A percentile compares a stretch with the other conserved stretches of the same genome.
Conservation (phyloP, 768 basidiomycete genomes). For the Termitomyces sp. region DNA sequence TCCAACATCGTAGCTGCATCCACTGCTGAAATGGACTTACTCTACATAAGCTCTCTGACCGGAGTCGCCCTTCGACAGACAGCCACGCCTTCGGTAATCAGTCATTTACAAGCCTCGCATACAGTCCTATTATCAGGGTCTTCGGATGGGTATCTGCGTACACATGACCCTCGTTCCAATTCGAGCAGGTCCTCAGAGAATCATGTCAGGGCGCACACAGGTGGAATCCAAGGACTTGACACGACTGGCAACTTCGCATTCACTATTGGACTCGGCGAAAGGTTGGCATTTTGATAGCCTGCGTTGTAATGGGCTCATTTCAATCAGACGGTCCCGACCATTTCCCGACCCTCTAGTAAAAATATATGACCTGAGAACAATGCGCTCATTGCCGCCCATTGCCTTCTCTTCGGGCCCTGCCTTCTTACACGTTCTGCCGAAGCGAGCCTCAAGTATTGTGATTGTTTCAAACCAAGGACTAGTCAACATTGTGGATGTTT, state of each 20-base stretch:
- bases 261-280: conserved; percentile 83
- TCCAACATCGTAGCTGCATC: conserved; percentile 59
- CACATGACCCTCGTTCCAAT: conserved; percentile 68
- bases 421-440: conserved; percentile 80
- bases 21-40: conserved; percentile 55
- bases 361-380: conserved; percentile 83
- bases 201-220: conserved; percentile 73
- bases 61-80: conserved; percentile 61
- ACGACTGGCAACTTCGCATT: conserved; percentile 76
- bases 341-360: conserved; percentile 91
- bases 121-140: conserved; percentile 65
- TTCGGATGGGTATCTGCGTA: conserved; percentile 69
- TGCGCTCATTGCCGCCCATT: conserved; percentile 80
- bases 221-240: conserved; percentile 81
- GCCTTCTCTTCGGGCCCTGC: conserved; percentile 85
- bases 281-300: conserved; percentile 40
- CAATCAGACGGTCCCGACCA: conserved; percentile 75
- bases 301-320: not conserved
- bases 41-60: conserved; percentile 71
- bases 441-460: conserved; percentile 67
- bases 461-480: conserved; percentile 80
- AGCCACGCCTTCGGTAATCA: conserved; percentile 52
- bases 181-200: conserved; percentile 47
- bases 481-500: conserved; percentile 80
- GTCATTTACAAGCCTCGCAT: conserved; percentile 64